Evolutionary conservation across 345 rosid genomes (phyloP).

Genomic region (Syzygium jambos): DNA sequence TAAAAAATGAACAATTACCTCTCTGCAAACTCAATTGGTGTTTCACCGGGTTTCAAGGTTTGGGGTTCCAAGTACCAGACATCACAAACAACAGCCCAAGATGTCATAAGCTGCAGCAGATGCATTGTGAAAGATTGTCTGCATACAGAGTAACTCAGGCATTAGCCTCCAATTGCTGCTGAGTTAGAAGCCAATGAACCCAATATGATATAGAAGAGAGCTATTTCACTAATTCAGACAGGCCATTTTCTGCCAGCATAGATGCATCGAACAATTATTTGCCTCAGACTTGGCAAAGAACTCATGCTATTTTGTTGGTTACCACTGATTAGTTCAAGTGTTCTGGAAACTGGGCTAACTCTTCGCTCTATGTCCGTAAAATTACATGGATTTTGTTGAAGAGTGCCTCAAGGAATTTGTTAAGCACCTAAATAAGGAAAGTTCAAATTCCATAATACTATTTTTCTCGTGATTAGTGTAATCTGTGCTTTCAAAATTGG

Average conservation of each 20-base stretch:
- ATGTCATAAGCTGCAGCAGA: conserved; percentile 95
- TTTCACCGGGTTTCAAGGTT: conserved; percentile 74
- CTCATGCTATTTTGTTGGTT: neutral
- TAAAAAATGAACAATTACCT: conserved; percentile 32
- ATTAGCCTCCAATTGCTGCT: neutral
- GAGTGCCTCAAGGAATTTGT: neutral
- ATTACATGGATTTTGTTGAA: neutral
- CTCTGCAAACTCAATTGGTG: conserved; percentile 95
- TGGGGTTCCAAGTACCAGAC: conserved; percentile 99
- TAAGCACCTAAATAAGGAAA: neutral
- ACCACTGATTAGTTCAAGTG: neutral
- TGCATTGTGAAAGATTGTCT: conserved; percentile 98
- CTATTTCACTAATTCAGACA: neutral
- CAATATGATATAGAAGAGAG: neutral
- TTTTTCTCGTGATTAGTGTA: neutral
- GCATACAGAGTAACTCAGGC: conserved; percentile 9
- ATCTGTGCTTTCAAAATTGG: neutral
- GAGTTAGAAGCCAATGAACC: neutral
- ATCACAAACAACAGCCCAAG: conserved; percentile 99
- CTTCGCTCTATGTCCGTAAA: neutral
- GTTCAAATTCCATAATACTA: neutral
- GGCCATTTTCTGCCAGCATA: neutral
- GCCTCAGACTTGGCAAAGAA: neutral
- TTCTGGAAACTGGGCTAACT: neutral
- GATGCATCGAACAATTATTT: neutral